Conservation (phyloP, 306 rosid species). For the Ormosia emarginata region DNA sequence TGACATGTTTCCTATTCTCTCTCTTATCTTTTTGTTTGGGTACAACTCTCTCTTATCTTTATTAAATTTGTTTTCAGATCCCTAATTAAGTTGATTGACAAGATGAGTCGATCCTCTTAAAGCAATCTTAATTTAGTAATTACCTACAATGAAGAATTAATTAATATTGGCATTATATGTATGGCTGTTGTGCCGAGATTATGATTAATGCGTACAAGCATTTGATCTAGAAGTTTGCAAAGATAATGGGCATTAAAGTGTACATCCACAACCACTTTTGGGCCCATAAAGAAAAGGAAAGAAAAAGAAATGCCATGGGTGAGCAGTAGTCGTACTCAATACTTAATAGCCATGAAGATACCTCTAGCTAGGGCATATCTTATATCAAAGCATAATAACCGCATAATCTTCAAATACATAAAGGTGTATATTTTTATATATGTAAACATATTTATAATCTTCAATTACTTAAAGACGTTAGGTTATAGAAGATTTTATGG, state of each 20-base stretch:
- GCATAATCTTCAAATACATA: neutral
- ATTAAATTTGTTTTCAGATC: neutral
- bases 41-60: neutral
- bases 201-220: neutral
- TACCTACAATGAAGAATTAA: neutral
- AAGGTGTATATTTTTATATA: too few species aligned
- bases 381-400: neutral
- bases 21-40: neutral
- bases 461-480: too few species aligned
- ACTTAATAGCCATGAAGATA: neutral
- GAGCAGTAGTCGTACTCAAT: neutral
- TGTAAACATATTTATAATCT: too few species aligned
- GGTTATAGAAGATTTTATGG: too few species aligned
- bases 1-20: neutral
- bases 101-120: neutral
- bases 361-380: neutral
- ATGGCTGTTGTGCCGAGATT: neutral
- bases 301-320: neutral
- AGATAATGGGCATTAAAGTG: constrained; percentile 12
- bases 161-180: neutral
- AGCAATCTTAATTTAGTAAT: constrained; percentile 6
- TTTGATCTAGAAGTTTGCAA: neutral
- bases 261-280: constrained; percentile 23
- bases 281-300: neutral
- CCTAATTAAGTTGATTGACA: neutral